Evolutionary conservation across 495 filamentous ascomycete species (phyloP).

Genomic region (Tetracladium marchalianum): DNA sequence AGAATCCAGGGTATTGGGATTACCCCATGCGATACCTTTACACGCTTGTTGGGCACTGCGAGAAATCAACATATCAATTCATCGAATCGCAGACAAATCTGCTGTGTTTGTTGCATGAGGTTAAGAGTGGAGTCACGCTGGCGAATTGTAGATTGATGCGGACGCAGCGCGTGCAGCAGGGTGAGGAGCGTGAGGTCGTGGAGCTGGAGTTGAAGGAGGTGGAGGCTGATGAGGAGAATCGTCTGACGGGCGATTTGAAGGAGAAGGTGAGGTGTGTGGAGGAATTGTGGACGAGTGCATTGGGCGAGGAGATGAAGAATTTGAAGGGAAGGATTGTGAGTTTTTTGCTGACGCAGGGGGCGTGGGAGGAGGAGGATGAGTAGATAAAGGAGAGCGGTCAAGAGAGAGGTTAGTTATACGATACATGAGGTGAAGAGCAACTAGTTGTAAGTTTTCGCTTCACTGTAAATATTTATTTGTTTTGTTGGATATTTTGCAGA

Average conservation of each 20-base stretch:
- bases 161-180: slow-evolving; percentile 46
- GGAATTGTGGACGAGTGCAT: slow-evolving; percentile 60
- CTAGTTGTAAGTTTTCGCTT: background rate
- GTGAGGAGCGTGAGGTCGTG: slow-evolving; percentile 40
- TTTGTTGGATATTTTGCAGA: background rate
- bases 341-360: slow-evolving; percentile 57
- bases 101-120: slow-evolving; percentile 87
- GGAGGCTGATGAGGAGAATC: slow-evolving; percentile 50
- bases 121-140: slow-evolving; percentile 65
- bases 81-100: slow-evolving; percentile 92
- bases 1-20: slow-evolving; percentile 70
- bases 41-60: slow-evolving; percentile 70
- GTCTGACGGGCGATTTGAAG: slow-evolving; percentile 77
- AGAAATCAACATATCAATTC: slow-evolving; percentile 88
- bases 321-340: slow-evolving; percentile 49
- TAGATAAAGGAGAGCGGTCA: background rate
- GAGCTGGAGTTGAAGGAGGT: slow-evolving; percentile 48
- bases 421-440: background rate
- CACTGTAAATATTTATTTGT: slow-evolving; percentile 4
- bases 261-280: slow-evolving; percentile 86
- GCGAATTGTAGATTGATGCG: slow-evolving; percentile 49
- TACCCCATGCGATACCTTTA: slow-evolving; percentile 86
- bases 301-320: slow-evolving; percentile 37
- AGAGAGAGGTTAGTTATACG: background rate
- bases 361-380: slow-evolving; percentile 57